Evolutionary conservation across 2,329 filamentous ascomycete species (phyloP).

Genomic region (Fusarium haematococcum): DNA sequence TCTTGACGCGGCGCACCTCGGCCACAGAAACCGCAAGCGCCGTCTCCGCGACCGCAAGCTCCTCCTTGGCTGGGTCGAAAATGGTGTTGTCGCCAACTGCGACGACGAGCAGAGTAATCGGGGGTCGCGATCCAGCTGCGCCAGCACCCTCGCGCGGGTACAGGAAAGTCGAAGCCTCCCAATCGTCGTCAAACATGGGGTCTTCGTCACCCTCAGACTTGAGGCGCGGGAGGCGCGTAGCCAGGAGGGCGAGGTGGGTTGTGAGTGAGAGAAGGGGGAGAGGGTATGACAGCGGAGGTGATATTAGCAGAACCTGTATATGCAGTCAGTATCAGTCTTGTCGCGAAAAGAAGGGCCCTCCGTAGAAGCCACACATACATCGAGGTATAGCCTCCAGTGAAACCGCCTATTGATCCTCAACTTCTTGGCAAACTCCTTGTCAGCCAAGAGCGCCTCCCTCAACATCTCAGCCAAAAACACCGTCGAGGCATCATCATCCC

Average conservation of each 20-base stretch:
- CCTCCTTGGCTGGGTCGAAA: conserved; percentile 91
- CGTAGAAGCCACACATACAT: conserved; percentile 70
- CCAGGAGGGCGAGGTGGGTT: conserved; percentile 91
- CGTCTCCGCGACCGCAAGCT: conserved; percentile 91
- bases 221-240: conserved; percentile 84
- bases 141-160: conserved; percentile 68
- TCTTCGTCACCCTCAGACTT: conserved; percentile 95
- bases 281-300: conserved; percentile 92
- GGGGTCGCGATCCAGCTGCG: conserved; percentile 68
- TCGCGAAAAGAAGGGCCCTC: background rate
- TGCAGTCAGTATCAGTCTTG: background rate
- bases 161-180: conserved; percentile 83
- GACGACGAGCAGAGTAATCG: conserved; percentile 91
- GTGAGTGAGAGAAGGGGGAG: conserved; percentile 93
- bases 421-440: conserved; percentile 75
- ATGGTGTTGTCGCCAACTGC: conserved; percentile 88
- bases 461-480: conserved; percentile 91
- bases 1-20: conserved; percentile 50
- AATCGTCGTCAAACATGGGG: conserved; percentile 97
- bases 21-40: conserved; percentile 87
- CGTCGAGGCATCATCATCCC: conserved; percentile 91
- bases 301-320: conserved; percentile 86
- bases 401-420: conserved; percentile 91
- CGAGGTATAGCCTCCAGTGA: conserved; percentile 96
- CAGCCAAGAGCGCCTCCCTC: conserved; percentile 83